Evolutionary conservation across 805 yeast species (phyloP), one percentile per base, ranked within the genome.

Genomic region (Teunomyces lycoperdinae): DNA sequence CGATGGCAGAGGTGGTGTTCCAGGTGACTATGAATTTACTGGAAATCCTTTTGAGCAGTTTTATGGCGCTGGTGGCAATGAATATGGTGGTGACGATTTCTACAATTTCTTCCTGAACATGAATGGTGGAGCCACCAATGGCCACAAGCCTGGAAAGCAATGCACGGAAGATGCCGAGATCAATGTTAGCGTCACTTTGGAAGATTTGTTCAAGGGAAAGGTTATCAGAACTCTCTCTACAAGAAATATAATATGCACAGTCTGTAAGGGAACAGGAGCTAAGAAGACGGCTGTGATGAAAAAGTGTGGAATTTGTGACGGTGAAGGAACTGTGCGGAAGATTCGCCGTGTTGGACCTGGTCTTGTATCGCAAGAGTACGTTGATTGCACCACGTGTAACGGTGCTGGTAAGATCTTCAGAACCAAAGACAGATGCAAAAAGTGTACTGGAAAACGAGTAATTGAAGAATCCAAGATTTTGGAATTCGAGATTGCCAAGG

Each of bases 191-290:
- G 79, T 91, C 9, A 73, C 87, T 0, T 66, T 89, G 51, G 87
- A 83, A 47, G 96, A 89, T 49, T 66, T 88, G 38, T 90, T 80
- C 72, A 82, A 81, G 53, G 97, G 98, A 3, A 88, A 88, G 62
- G 80, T 84, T 7, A 76, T 90, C 52, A 87, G 87, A 60, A 79
- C 87, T 58, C 77, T 87, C 3, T 77, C 87, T 2, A 80, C 85
- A 2, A 78, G 97, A 62, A 80, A 86, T 57, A 73, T 86, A 8
- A 66, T 90, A 1, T 92, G 99, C 71, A 64, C 74, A 4, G 59
- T 67, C 32, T 92, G 99, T 68, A 69, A 76, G 35, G 97, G 97
- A 2, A 67, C 79, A 0, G 97, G 97, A 2, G 83, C 87, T 49
- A 81, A 78, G 52, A 66, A 81, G 53, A 70, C 78, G 54, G 85